These are phyloP conservation scores for Sugiyamaella paludigena DNA, from an alignment of 1,139 yeast genomes.

Conservation along the genomic window DNA sequence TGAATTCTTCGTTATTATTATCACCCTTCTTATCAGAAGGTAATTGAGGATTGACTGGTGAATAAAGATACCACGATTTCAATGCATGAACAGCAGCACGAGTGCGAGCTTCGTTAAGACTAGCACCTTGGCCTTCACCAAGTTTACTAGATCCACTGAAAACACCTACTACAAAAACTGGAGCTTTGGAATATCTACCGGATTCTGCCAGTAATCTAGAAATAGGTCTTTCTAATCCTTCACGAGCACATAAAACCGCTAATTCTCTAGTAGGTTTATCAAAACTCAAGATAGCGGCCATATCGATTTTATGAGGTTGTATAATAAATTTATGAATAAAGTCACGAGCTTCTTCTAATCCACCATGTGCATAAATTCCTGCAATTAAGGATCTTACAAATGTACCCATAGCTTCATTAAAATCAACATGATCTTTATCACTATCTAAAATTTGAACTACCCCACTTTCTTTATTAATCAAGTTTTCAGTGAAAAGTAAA, in stretches of 20 bases:
- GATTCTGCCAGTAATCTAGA: constrained; percentile 88
- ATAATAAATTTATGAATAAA: constrained; percentile 73
- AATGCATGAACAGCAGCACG: constrained; percentile 90
- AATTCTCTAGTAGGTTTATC: constrained; percentile 85
- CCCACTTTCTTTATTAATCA: constrained; percentile 42
- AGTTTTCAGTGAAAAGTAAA: constrained; percentile 33
- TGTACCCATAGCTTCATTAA: constrained; percentile 45
- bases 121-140: constrained; percentile 96
- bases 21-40: constrained; percentile 53
- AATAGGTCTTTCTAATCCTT: constrained; percentile 71
- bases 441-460: constrained; percentile 39
- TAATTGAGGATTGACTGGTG: constrained; percentile 60
- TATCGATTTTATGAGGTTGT: constrained; percentile 67
- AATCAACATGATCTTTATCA: constrained; percentile 36
- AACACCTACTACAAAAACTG: constrained; percentile 88
- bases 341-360: constrained; percentile 56
- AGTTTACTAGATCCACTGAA: constrained; percentile 78
- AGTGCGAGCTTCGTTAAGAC: constrained; percentile 85
- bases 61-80: constrained; percentile 87
- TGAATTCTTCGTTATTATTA: constrained; percentile 13
- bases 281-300: constrained; percentile 72
- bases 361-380: constrained; percentile 46
- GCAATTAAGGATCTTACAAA: constrained; percentile 52
- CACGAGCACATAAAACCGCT: constrained; percentile 72
- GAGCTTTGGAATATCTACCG: constrained; percentile 81